A percentile compares a stretch with the other conserved stretches of the same genome.
Evolutionary conservation across 2,329 filamentous ascomycete genomes (phyloP).

Genomic region (Neonectria punicea): DNA sequence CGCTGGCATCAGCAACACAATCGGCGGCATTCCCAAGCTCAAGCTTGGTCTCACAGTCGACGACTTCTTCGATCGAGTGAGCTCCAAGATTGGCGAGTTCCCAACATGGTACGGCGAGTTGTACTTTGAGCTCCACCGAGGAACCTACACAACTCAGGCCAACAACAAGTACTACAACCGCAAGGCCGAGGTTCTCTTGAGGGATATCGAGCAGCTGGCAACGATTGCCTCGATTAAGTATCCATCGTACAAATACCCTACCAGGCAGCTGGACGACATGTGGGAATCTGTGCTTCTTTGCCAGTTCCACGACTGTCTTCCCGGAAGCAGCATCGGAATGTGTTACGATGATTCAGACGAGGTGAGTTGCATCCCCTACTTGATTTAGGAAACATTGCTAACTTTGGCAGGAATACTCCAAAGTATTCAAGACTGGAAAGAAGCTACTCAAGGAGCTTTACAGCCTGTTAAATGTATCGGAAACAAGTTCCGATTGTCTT

Average conservation of each 20-base stretch:
- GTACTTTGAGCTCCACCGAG: constrained; percentile 97
- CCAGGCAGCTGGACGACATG: constrained; percentile 92
- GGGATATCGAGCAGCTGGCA: constrained; percentile 88
- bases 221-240: constrained; percentile 83
- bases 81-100: constrained; percentile 81
- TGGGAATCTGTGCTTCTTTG: constrained; percentile 94
- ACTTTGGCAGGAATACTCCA: constrained; percentile 73
- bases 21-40: constrained; percentile 82
- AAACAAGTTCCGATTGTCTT: constrained; percentile 52
- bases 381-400: not conserved
- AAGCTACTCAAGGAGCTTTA: constrained; percentile 77
- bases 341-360: constrained; percentile 96
- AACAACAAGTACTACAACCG: constrained; percentile 98
- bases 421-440: constrained; percentile 82
- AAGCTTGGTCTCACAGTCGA: constrained; percentile 92
- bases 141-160: constrained; percentile 96
- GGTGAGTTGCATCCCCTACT: constrained; percentile 51
- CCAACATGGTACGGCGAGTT: constrained; percentile 98
- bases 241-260: constrained; percentile 86
- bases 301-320: constrained; percentile 97
- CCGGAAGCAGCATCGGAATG: constrained; percentile 96
- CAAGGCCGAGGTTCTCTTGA: constrained; percentile 83
- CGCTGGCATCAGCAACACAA: constrained; percentile 89
- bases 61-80: constrained; percentile 89
- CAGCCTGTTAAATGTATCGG: constrained; percentile 70